Base-by-base conservation (phyloP, 23 red algal species). In the Agarophyton chilense region DNA sequence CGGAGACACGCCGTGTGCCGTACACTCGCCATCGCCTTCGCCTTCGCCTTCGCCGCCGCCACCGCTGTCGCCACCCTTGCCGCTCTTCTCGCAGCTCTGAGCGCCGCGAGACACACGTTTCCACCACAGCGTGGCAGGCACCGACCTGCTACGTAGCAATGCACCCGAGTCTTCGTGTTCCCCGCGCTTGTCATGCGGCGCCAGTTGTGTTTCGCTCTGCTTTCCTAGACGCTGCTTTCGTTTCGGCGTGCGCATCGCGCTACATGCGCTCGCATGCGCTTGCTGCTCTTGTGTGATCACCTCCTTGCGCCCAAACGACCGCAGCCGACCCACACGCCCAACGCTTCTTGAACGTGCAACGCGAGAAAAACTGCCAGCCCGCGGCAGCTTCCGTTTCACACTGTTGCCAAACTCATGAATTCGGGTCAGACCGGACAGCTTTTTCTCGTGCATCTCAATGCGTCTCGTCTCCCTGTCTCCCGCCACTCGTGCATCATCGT, bases 251-350 rank as follows among this genome's bases (percentile, higher is more conserved):
- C 32, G 21, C 1, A 42, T 70, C 6, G 64, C 8, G 64, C 32
- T 26, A 22, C 64, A 18, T 40, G 21, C 34, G 14, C 34, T 5
- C 35, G 4, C 64, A 19, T 31, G 5, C 8, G 5, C 26, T 5
- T 62, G 56, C 26, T 62, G 56, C 19, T 8, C 10, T 31, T 62
- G 56, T 41, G 13, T 42, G 21, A 26, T 41, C 64, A 14, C n/a
- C n/a, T 74, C 68, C 39, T 47, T 74, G 40, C 68, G 38, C 10
- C 39, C 68, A 38, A 74, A 74, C 1, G 40, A 46, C 1, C 68
- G 68, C 41, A 74, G 68, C 21, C 68, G 68, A 3, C 68, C 68
- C 4, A 74, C 68, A 18, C 68, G 68, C 21, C 68, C 68, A 49
- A 74, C 45, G 68, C 68, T 74, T 1, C 68, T 22, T 1, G 12